Base-by-base conservation (phyloP, 1,139 yeast genomes). In the Yamadazyma taylorii region DNA sequence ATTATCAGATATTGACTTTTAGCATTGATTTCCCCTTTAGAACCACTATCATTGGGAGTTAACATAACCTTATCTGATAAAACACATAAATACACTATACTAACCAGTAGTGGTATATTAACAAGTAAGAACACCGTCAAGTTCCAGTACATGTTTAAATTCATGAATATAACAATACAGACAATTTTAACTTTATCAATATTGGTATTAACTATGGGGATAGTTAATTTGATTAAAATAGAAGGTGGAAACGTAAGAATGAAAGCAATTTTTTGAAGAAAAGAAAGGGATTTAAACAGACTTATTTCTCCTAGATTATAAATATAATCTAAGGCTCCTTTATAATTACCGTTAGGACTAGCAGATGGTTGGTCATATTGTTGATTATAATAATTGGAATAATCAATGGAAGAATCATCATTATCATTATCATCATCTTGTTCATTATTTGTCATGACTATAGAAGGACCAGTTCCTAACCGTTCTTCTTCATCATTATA, bases 201-300 rank as follows among this genome's bases (percentile, higher is more conserved):
- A 6, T 24, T 26, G 2, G 24, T 16, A 3, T 32, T 30, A 13
- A 38, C 33, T 1, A 39, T 38, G 4, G 51, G 50, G 2, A 38
- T 30, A 1, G 51, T 42, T 5, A 41, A 24, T 11, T 40, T 36
- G 1, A 46, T 27, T 3, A 40, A 9, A 2, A 37, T 19, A 10
- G 23, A 33, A 5, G 42, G 5, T 3, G 51, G 50, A 17, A 37
- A 33, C 1, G 40, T 37, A 1, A 36, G 8, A 12, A 39, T 37
- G 22, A 37, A 40, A 8, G 13, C 17, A 4, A 38, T 13, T 24
- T 35, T 40, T 12, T 31, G 34, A 17, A 30, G 10, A 16, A 17
- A 12, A 14, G 14, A 10, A 4, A 27, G 30, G 30, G 21, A 10
- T 8, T 16, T 10, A n/a, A 27, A 27, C 11, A 21, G 14, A 14